Conservation (phyloP, 1,284 basidiomycete species). For the Puccinia novopanici region DNA sequence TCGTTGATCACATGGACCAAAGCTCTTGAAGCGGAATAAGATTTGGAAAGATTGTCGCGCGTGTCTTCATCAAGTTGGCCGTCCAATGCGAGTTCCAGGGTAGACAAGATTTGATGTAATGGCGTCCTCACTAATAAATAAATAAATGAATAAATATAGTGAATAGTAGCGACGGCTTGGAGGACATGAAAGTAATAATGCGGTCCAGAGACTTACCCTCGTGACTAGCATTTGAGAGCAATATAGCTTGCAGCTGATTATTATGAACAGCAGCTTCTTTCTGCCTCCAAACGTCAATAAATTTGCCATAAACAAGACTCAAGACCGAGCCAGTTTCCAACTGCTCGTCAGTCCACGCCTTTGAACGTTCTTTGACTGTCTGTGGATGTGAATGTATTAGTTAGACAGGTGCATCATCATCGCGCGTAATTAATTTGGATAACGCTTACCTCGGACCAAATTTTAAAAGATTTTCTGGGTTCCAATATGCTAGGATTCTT, state of each 20-base stretch:
- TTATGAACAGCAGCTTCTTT: conserved; percentile 76
- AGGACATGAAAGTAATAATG: conserved; percentile 14
- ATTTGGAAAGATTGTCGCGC: conserved; percentile 74
- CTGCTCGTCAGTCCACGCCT: conserved; percentile 82
- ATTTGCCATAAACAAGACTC: conserved; percentile 80
- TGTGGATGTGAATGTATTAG: conserved; percentile 69
- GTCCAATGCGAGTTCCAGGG: conserved; percentile 77
- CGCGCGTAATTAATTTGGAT: background rate
- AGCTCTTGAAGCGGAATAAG: conserved; percentile 71
- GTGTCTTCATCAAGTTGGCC: conserved; percentile 76
- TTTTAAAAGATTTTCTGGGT: conserved; percentile 76
- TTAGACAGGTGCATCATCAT: background rate
- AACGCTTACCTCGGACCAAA: conserved; percentile 53
- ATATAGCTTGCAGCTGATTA: conserved; percentile 75
- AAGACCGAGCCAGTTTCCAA: conserved; percentile 81
- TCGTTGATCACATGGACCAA: conserved; percentile 81
- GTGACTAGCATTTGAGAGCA: conserved; percentile 84
- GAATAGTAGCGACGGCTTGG: background rate
- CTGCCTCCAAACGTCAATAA: conserved; percentile 85
- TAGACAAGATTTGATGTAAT: conserved; percentile 67
- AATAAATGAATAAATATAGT: no score
- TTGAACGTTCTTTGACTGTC: conserved; percentile 71
- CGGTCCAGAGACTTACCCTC: conserved; percentile 65
- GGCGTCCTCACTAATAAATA: conserved; percentile 69
- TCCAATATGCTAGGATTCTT: conserved; percentile 62